Conservation (phyloP, 345 rosid species). For the Balakata baccata region DNA sequence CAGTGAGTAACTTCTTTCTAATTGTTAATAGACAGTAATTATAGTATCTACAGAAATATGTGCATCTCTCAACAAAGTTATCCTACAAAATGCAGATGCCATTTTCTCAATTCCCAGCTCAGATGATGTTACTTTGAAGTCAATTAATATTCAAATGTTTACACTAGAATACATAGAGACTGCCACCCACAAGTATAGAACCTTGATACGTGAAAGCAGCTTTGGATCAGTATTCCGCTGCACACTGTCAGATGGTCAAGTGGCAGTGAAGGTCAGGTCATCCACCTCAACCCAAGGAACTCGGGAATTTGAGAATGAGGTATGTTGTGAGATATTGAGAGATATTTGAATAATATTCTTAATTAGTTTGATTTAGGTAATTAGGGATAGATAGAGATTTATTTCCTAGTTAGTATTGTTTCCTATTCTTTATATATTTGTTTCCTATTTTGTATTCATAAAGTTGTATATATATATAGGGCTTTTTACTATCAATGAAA, state of each 20-base stretch:
- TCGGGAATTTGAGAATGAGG: conserved; percentile 35
- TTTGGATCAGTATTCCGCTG: conserved; percentile 34
- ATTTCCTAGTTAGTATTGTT: too few relatives aligned
- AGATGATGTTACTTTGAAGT: conserved; percentile 36
- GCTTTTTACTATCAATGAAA: too few relatives aligned
- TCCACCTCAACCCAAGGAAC: conserved; percentile 34
- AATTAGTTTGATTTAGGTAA: too few relatives aligned
- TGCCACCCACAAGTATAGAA: conserved; percentile 43
- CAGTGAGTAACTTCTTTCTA: conserved; percentile 40
- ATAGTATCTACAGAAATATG: conserved; percentile 1
- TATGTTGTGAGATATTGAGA: too few relatives aligned
- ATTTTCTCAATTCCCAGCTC: conserved; percentile 44
- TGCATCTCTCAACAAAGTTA: conserved; percentile 15
- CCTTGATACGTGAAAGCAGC: conserved; percentile 32
- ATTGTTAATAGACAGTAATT: background rate
- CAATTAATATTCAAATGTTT: conserved; percentile 43
- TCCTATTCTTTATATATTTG: too few relatives aligned
- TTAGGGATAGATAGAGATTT: too few relatives aligned
- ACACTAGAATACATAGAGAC: conserved; percentile 43
- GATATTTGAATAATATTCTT: too few relatives aligned
- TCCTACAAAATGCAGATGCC: conserved; percentile 39
- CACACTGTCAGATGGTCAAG: conserved; percentile 26
- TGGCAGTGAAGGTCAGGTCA: conserved; percentile 38
- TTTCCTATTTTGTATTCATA: too few relatives aligned
- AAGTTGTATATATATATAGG: too few relatives aligned